Conservation (phyloP, 139 green algal species). For the Klebsormidium nitens region DNA sequence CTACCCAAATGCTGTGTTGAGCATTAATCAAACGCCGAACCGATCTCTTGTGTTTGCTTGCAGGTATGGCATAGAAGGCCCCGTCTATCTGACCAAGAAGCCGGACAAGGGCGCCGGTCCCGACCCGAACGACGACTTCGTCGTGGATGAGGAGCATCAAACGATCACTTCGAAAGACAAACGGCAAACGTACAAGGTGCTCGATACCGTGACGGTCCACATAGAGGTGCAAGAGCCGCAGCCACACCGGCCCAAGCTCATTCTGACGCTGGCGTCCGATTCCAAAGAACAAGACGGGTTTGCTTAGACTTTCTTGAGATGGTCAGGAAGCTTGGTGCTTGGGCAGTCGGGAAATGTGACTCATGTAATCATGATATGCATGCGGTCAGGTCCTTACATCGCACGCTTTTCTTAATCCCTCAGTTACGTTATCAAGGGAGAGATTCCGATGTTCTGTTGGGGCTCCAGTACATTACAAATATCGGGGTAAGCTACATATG, state of each 20-base stretch:
- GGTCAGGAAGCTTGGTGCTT: too few relatives aligned
- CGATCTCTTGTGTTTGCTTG: constrained; percentile 8
- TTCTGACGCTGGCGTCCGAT: constrained; percentile 21
- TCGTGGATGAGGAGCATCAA: constrained; percentile 62
- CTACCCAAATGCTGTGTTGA: neutral
- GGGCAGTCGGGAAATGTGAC: too few relatives aligned
- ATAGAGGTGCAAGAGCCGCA: constrained; percentile 41
- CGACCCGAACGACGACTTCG: constrained; percentile 20
- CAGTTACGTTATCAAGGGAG: too few relatives aligned
- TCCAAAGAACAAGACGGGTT: too few relatives aligned
- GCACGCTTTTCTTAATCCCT: too few relatives aligned
- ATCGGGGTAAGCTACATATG: too few relatives aligned
- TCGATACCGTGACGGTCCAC: constrained; percentile 39
- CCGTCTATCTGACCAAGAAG: constrained; percentile 54
- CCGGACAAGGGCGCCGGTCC: neutral
- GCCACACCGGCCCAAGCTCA: constrained; percentile 30
- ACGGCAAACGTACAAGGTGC: constrained; percentile 21
- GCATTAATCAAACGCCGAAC: neutral
- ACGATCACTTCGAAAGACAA: constrained; percentile 29
- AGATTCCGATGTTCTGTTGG: too few relatives aligned
- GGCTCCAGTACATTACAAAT: too few relatives aligned
- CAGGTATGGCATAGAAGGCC: constrained; percentile 90
- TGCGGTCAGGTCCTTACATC: too few relatives aligned
- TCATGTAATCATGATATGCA: too few relatives aligned
- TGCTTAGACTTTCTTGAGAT: too few relatives aligned